Evolutionary conservation across 495 filamentous ascomycete species (phyloP).

Genomic region (Bryoglossum gracile): DNA sequence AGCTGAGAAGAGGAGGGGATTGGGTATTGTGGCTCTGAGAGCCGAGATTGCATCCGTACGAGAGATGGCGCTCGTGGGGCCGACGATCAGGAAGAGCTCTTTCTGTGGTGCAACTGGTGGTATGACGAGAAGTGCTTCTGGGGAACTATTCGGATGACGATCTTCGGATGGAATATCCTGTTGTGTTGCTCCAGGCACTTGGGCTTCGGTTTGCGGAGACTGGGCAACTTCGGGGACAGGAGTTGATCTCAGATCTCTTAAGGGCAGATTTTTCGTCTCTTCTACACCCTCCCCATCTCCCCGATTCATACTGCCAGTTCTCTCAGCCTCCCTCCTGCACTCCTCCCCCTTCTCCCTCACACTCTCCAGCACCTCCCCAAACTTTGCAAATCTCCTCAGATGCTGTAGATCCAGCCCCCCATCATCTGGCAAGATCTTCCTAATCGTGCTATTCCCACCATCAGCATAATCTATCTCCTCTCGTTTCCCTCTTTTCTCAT

Average conservation of each 20-base stretch:
- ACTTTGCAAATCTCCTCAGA: constrained; percentile 73
- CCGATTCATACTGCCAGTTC: not conserved
- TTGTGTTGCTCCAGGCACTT: not conserved
- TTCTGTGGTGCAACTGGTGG: not conserved
- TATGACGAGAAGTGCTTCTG: not conserved
- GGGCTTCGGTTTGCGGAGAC: not conserved
- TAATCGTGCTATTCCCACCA: constrained; percentile 40
- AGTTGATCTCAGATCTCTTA: no score
- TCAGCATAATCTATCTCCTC: no score
- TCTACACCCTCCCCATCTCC: not conserved
- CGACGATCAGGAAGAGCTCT: constrained; percentile 37
- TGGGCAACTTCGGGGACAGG: no score
- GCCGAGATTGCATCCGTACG: constrained; percentile 38
- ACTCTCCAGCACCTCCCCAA: constrained; percentile 50
- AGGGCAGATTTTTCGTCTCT: not conserved
- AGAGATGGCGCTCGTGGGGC: constrained; percentile 32
- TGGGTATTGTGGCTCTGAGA: constrained; percentile 29
- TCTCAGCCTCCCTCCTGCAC: not conserved
- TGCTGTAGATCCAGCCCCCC: constrained; percentile 62
- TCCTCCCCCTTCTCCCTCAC: constrained; percentile 21
- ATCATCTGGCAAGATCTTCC: constrained; percentile 45
- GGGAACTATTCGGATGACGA: not conserved
- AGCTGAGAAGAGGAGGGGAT: constrained; percentile 41
- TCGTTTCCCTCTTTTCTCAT: no score
- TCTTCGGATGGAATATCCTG: not conserved